These are phyloP conservation scores for Pichia sp. DNA, from an alignment of 1,139 yeast genomes.

Conservation along the genomic window DNA sequence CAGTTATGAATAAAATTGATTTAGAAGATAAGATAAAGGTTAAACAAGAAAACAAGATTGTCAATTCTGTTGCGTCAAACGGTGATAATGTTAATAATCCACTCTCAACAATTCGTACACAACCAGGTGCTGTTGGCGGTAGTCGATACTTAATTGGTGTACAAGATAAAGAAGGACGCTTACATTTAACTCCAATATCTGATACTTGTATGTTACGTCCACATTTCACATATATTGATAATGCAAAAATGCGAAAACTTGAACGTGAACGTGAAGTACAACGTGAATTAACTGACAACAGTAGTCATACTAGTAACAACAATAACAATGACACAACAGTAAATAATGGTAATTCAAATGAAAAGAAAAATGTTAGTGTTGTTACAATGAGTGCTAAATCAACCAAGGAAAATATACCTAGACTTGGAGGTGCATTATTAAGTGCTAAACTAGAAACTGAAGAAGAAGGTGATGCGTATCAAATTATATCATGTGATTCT, in stretches of 20 bases:
- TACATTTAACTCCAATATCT: slow-evolving; percentile 61
- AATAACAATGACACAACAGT: neutral
- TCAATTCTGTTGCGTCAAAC: neutral
- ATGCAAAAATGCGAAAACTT: slow-evolving; percentile 33
- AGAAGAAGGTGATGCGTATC: slow-evolving; percentile 35
- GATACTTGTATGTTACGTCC: slow-evolving; percentile 78
- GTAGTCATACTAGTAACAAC: slow-evolving; percentile 28
- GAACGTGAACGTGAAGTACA: slow-evolving; percentile 34
- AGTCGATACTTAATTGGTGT: slow-evolving; percentile 14
- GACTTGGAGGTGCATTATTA: slow-evolving; percentile 72
- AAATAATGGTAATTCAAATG: neutral
- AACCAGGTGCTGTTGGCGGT: slow-evolving; percentile 20
- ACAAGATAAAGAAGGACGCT: slow-evolving; percentile 36
- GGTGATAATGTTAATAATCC: neutral
- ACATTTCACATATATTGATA: slow-evolving; percentile 68
- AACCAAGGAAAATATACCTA: slow-evolving; percentile 48
- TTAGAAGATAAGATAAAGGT: neutral
- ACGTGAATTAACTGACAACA: slow-evolving; percentile 29
- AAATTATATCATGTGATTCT: slow-evolving; percentile 14
- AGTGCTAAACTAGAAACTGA: slow-evolving; percentile 73
- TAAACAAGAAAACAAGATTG: neutral
- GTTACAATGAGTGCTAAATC: slow-evolving; percentile 74
- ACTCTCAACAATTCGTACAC: slow-evolving; percentile 14
- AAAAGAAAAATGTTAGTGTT: slow-evolving; percentile 43
- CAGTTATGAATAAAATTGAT: neutral